Evolutionary conservation across 148 eudicot genomes (phyloP).

Genomic region (Nepenthes mirabilis): DNA sequence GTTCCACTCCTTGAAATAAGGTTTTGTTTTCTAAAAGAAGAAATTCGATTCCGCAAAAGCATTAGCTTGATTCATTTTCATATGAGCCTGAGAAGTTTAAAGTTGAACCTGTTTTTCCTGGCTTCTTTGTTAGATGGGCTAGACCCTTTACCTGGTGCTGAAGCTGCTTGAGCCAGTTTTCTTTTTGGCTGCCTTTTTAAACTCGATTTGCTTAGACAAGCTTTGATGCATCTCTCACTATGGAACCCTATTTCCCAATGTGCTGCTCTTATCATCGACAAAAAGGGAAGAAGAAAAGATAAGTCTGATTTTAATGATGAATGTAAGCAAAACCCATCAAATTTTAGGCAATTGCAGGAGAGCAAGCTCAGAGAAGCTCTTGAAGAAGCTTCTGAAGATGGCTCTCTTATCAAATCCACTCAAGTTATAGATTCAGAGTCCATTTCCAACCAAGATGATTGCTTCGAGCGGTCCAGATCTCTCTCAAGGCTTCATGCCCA

Average conservation of each 20-base stretch:
- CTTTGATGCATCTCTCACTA: constrained; percentile 14
- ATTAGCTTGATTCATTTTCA: no score
- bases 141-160: no score
- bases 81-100: no score
- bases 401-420: constrained; percentile 7
- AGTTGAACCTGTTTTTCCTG: no score
- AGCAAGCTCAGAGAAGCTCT: constrained; percentile 15
- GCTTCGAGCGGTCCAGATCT: constrained; percentile 8
- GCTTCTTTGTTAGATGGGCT: no score
- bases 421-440: constrained; percentile 9
- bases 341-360: constrained; percentile 4
- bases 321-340: constrained; percentile 2
- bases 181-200: no score
- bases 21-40: no score
- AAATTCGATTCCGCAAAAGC: no score
- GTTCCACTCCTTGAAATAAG: no score
- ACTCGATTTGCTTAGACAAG: background rate
- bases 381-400: constrained; percentile 18
- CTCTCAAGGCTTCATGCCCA: constrained; percentile 16
- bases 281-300: constrained; percentile 6
- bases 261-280: constrained; percentile 14
- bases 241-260: constrained; percentile 16
- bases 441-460: constrained; percentile 6
- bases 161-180: no score
- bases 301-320: background rate